Evolutionary conservation across 768 basidiomycete genomes (phyloP).

Genomic region (Pulveroboletus sp.): DNA sequence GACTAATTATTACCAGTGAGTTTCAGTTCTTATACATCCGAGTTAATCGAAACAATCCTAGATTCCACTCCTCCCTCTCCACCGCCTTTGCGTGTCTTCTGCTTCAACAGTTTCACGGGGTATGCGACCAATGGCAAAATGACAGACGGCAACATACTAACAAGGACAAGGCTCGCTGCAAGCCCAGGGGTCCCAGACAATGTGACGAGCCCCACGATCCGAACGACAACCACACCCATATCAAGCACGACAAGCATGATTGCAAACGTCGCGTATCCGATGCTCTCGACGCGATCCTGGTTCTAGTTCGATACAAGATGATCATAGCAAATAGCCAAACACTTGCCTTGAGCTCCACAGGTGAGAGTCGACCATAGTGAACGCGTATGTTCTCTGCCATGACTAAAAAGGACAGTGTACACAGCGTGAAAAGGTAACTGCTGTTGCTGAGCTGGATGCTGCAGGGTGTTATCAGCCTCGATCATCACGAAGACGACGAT

Average conservation of each 20-base stretch:
- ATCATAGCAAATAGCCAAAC: not conserved
- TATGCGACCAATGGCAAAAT: slow-evolving; percentile 5
- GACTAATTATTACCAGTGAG: too few relatives aligned
- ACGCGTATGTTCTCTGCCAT: slow-evolving; percentile 19
- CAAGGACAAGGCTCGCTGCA: slow-evolving; percentile 9
- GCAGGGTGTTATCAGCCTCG: not conserved
- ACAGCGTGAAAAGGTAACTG: too few relatives aligned
- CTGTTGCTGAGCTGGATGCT: too few relatives aligned
- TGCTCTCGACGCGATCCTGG: slow-evolving; percentile 11
- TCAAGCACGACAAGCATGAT: slow-evolving; percentile 17
- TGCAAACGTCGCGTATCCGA: slow-evolving; percentile 17
- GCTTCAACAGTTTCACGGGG: not conserved
- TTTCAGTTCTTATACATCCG: too few relatives aligned
- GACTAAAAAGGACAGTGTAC: slow-evolving; percentile 4
- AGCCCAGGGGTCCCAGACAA: slow-evolving; percentile 13
- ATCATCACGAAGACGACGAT: not conserved
- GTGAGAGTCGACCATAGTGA: slow-evolving; percentile 18
- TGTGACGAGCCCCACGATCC: slow-evolving; percentile 9
- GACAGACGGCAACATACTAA: slow-evolving; percentile 7
- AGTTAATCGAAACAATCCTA: too few relatives aligned
- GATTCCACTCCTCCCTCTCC: slow-evolving; percentile 3
- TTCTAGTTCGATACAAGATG: not conserved
- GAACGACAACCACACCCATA: slow-evolving; percentile 19
- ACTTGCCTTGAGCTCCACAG: slow-evolving; percentile 18
- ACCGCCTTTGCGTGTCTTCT: not conserved